Evolutionary conservation across 2,329 filamentous ascomycete species (phyloP).

Genomic region (Cyanodermella asteris): DNA sequence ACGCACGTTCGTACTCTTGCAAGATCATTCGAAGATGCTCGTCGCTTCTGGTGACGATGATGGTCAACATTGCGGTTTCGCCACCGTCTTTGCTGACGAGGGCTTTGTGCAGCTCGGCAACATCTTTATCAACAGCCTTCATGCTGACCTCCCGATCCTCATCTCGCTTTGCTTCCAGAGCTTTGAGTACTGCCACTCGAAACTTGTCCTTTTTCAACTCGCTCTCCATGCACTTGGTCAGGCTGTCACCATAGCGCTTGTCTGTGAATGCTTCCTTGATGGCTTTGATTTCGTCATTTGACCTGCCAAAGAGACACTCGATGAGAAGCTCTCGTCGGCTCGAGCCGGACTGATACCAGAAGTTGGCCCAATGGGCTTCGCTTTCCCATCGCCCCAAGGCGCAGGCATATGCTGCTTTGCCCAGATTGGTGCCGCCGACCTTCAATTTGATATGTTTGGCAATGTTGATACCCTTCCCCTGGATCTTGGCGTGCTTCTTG

Average conservation of each 20-base stretch:
- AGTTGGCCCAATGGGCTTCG: slow-evolving; percentile 95
- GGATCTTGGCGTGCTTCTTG: slow-evolving; percentile 60
- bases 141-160: slow-evolving; percentile 53
- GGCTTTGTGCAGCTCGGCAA: slow-evolving; percentile 47
- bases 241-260: slow-evolving; percentile 68
- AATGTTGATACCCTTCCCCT: slow-evolving; percentile 25
- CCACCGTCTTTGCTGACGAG: slow-evolving; percentile 53
- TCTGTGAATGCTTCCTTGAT: slow-evolving; percentile 83
- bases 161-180: slow-evolving; percentile 64
- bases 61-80: slow-evolving; percentile 67
- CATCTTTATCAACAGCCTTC: slow-evolving; percentile 45
- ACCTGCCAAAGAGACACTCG: slow-evolving; percentile 74
- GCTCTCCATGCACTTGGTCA: slow-evolving; percentile 69
- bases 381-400: slow-evolving; percentile 79
- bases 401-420: slow-evolving; percentile 78
- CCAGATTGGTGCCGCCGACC: slow-evolving; percentile 39
- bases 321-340: slow-evolving; percentile 75
- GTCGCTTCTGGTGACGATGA: slow-evolving; percentile 64
- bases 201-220: slow-evolving; percentile 95
- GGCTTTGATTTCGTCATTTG: slow-evolving; percentile 62
- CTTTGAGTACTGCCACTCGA: slow-evolving; percentile 64
- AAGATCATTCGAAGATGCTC: slow-evolving; percentile 62
- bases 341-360: slow-evolving; percentile 81
- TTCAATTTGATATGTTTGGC: slow-evolving; percentile 28
- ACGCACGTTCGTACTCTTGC: slow-evolving; percentile 49